Evolutionary conservation across 495 filamentous ascomycete species (phyloP).

Genomic region (Apiosordaria backusii): DNA sequence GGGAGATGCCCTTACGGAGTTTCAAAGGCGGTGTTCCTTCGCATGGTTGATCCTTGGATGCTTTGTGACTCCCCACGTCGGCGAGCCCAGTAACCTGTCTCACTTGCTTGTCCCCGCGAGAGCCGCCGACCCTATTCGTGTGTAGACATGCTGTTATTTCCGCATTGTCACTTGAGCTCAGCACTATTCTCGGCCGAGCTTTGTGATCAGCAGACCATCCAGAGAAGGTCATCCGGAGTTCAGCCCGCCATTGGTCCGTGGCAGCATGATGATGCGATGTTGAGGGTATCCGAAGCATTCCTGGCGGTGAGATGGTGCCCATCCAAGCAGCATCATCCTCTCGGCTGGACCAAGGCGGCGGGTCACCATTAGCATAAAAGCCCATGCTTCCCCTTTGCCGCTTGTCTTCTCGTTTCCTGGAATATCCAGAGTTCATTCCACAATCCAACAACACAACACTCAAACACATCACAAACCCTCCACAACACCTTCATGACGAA

Average conservation of each 20-base stretch:
- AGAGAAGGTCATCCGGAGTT: constrained; percentile 8
- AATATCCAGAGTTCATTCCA: not conserved
- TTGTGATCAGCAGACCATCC: constrained; percentile 32
- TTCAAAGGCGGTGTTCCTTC: not conserved
- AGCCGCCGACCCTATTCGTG: constrained; percentile 11
- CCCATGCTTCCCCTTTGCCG: not conserved
- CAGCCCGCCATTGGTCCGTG: constrained; percentile 19
- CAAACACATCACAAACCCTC: not conserved
- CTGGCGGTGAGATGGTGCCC: constrained; percentile 24
- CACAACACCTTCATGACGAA: not conserved
- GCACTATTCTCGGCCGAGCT: constrained; percentile 18
- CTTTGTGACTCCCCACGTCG: constrained; percentile 11
- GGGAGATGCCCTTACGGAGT: constrained; percentile 9
- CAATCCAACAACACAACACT: not conserved
- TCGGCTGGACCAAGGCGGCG: not conserved
- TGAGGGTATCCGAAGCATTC: constrained; percentile 6
- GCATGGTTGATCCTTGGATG: constrained; percentile 18
- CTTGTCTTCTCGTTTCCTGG: not conserved
- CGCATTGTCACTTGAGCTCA: constrained; percentile 5
- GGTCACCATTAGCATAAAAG: constrained; percentile 10
- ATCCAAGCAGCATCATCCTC: constrained; percentile 6
- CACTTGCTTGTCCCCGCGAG: constrained; percentile 16
- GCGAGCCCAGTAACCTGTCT: constrained; percentile 13
- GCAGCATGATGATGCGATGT: constrained; percentile 6
- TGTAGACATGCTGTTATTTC: constrained; percentile 16